These are phyloP conservation scores for Moricandia arvensis DNA, from an alignment of 345 rosid genomes.

Conservation along the genomic window DNA sequence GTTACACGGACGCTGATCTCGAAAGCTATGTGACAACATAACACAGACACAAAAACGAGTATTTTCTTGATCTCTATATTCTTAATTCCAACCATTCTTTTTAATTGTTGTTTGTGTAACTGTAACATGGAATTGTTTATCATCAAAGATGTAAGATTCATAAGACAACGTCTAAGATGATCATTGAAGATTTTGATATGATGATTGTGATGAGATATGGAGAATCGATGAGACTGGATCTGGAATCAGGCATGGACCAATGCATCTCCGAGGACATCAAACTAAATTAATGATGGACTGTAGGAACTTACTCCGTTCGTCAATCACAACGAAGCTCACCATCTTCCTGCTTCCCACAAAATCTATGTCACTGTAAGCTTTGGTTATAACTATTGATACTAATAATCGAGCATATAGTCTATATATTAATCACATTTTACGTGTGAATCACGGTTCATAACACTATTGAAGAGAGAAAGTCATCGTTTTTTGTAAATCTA, in stretches of 20 bases:
- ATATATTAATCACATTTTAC: not conserved
- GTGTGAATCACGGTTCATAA: not conserved
- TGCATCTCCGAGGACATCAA: slow-evolving; percentile 87
- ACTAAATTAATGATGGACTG: slow-evolving; percentile 53
- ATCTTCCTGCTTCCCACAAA: slow-evolving; percentile 58
- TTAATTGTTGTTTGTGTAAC: not conserved
- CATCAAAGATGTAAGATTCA: slow-evolving; percentile 5
- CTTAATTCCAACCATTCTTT: too few relatives aligned
- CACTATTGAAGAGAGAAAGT: not conserved
- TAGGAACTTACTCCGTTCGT: slow-evolving; percentile 60
- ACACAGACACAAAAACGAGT: not conserved
- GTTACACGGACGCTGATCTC: slow-evolving; percentile 11
- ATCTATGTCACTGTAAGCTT: slow-evolving; percentile 54
- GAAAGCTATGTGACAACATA: not conserved
- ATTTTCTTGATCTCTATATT: too few relatives aligned
- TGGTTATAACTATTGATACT: not conserved
- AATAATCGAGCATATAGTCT: too few relatives aligned
- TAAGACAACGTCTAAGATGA: slow-evolving; percentile 30
- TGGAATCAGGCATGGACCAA: slow-evolving; percentile 54
- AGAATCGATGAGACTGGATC: slow-evolving; percentile 59
- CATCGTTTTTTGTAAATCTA: not conserved
- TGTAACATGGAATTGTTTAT: slow-evolving; percentile 5
- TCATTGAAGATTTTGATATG: slow-evolving; percentile 9
- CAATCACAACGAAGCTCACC: slow-evolving; percentile 52
- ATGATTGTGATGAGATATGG: slow-evolving; percentile 15